Base-by-base conservation (phyloP, 192 early-diverging fungal species). In the Entrophospora sp. region DNA sequence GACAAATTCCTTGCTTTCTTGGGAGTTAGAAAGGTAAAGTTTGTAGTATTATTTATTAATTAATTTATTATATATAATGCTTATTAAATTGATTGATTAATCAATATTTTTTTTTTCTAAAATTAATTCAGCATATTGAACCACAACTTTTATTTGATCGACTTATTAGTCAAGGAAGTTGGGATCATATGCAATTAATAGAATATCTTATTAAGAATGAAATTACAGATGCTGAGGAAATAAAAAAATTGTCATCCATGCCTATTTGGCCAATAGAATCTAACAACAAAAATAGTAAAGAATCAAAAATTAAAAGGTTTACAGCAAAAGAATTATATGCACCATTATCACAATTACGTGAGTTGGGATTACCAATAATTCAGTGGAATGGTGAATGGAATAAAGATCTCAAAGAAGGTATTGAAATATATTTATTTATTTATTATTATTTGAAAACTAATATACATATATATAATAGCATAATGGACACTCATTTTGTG, bases 101-200 rank as follows among this genome's bases (percentile, higher is more conserved):
- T 49, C 12, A 24, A 24, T 24, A n/a, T n/a, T n/a, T n/a, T n/a
- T n/a, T n/a, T n/a, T n/a, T n/a, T n/a, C n/a, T n/a, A n/a, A n/a
- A n/a, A n/a, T n/a, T 5, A 55, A 31, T 44, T 8, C 71, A 82
- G 75, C 86, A 90, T 68, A 89, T 93, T 8, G 88, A 93, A 27
- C 69, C 93, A 34, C 89, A 90, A 62, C 45, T 93, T 61, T 79
- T 95, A 8, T 91, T 95, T 73, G 82, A 89, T 48, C 78, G 89
- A 22, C 73, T 95, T 20, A 70, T 78, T 31, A 80, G 78, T 45
- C 79, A 82, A 13, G 79, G 89, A 30, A 87, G 83, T 52, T 95
- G 87, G 88, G 88, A 91, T 59, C 87, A 93, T 65, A 76, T 87
- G 28, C 81, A 91, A 64, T 72, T 95, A 2, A 69, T 91, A 35